phyloP scores from a whole-genome alignment of 192 early-diverging fungal genomes.

The Rhizoclosmatium globosum region DNA sequence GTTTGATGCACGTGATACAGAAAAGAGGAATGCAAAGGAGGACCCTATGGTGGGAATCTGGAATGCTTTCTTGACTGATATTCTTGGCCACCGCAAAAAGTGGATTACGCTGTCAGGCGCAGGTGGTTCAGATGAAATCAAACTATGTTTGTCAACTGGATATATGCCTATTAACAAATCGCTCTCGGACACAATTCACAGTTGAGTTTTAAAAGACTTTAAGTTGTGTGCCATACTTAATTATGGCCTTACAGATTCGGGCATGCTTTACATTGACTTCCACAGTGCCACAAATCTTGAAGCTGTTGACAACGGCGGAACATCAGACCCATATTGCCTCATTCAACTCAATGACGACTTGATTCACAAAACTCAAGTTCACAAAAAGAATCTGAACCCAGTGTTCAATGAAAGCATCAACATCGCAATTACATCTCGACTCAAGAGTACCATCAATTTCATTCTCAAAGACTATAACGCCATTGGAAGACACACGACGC shows the following conservation, averaged over 20 bases:
- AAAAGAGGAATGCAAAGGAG: not conserved
- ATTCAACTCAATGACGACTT: constrained; percentile 51
- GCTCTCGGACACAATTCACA: constrained; percentile 18
- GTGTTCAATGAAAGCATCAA: constrained; percentile 64
- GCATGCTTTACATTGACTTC: constrained; percentile 56
- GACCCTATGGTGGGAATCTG: constrained; percentile 51
- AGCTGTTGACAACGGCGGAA: constrained; percentile 61
- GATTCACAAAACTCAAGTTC: constrained; percentile 71
- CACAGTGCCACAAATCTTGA: constrained; percentile 59
- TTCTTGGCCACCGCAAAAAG: constrained; percentile 44
- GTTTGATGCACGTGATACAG: not conserved
- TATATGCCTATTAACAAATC: constrained; percentile 25
- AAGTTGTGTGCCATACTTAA: no score
- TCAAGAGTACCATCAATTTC: constrained; percentile 51
- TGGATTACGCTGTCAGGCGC: constrained; percentile 12
- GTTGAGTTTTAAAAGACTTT: not conserved
- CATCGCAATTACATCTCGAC: constrained; percentile 41
- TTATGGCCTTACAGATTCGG: constrained; percentile 45
- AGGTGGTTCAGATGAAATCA: not conserved
- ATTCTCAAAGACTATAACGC: constrained; percentile 88
- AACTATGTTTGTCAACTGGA: constrained; percentile 7
- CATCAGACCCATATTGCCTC: constrained; percentile 57
- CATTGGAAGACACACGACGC: constrained; percentile 74
- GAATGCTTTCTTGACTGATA: constrained; percentile 40
- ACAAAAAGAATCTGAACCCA: constrained; percentile 79